Conservation (phyloP, 163 green algal genomes). For the Volvox carteri region DNA sequence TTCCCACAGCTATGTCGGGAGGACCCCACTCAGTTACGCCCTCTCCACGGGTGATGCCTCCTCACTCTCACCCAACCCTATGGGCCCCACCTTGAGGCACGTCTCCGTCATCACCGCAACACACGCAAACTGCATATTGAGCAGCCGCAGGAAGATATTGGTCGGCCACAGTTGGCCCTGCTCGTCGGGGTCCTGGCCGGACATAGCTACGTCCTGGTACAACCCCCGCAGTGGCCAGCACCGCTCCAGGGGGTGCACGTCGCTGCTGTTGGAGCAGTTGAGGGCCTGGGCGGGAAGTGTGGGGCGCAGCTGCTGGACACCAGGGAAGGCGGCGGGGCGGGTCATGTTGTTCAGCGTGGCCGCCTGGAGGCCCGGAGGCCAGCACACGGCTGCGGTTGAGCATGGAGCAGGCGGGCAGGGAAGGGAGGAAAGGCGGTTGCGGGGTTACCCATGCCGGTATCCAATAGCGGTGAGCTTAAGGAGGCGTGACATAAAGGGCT, state of each 20-base stretch:
- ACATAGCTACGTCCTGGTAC: conserved; percentile 13
- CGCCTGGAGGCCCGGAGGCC: not conserved
- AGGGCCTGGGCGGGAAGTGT: not conserved
- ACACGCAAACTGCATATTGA: not conserved
- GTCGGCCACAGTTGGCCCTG: not conserved
- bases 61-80: too few relatives aligned
- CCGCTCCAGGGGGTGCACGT: not conserved
- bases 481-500: too few relatives aligned
- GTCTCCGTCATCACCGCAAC: not conserved
- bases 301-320: not conserved
- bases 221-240: conserved; percentile 1
- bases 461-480: too few relatives aligned
- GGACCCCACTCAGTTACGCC: too few relatives aligned
- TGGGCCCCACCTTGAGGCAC: not conserved
- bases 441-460: too few relatives aligned
- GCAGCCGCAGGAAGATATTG: not conserved
- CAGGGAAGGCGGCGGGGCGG: not conserved
- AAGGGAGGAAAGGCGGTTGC: not conserved
- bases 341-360: not conserved
- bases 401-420: not conserved
- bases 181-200: conserved; percentile 10
- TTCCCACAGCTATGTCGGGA: too few relatives aligned
- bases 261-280: conserved; percentile 11
- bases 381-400: conserved; percentile 11
- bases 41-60: too few relatives aligned